Conservation (phyloP, 305 asterid species). For the Solanum chacoense region DNA sequence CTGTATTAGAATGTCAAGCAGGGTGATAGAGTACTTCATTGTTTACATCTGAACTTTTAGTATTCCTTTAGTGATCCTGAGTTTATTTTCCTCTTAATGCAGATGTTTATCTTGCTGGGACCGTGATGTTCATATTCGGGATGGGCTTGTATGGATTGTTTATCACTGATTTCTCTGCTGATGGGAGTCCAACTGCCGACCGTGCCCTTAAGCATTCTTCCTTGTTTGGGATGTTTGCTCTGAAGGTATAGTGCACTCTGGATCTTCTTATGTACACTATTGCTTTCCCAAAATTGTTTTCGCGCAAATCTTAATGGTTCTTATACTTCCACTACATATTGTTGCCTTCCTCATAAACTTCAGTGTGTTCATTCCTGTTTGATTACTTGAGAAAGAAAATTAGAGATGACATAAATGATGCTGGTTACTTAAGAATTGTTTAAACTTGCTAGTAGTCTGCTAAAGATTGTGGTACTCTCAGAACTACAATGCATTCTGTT, state of each 20-base stretch:
- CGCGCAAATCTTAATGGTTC: neutral
- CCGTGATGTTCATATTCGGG: conserved; percentile 89
- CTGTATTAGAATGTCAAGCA: neutral
- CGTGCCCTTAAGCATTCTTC: conserved; percentile 86
- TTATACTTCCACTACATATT: neutral
- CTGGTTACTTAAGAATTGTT: neutral
- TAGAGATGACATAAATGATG: neutral
- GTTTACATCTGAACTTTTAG: neutral
- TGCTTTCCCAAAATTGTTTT: neutral
- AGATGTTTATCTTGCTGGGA: conserved; percentile 94
- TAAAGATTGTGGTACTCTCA: neutral
- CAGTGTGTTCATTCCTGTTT: neutral
- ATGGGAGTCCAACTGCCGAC: conserved; percentile 36
- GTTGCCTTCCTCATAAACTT: neutral
- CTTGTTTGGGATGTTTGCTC: conserved; percentile 89
- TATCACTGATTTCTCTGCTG: conserved; percentile 52
- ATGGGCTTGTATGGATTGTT: conserved; percentile 93
- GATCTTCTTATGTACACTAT: neutral
- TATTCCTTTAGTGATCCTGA: neutral
- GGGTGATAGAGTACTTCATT: neutral
- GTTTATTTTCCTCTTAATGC: conserved; percentile 4
- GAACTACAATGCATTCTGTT: neutral
- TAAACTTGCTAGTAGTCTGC: neutral
- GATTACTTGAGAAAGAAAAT: neutral
- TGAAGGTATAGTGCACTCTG: conserved; percentile 41